These are phyloP conservation scores for Oryza glaberrima DNA, from an alignment of 176 grass and related monocot genomes.

Conservation along the genomic window DNA sequence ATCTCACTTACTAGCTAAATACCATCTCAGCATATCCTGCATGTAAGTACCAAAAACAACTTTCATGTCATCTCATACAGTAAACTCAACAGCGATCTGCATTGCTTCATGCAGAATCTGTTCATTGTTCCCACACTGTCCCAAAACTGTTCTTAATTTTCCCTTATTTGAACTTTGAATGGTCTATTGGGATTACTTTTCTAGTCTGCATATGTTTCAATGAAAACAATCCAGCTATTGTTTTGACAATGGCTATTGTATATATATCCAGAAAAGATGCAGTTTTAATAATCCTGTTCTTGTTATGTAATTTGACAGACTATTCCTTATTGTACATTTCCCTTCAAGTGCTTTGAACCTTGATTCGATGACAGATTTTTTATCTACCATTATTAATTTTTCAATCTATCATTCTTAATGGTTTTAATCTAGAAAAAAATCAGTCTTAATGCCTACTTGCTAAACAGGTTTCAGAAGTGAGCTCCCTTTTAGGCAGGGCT, in stretches of 20 bases:
- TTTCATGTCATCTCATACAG: constrained; percentile 5
- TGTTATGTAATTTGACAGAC: constrained; percentile 4
- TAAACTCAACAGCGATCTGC: not conserved
- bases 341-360: constrained; percentile 8
- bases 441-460: constrained; percentile 12
- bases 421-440: too few relatives aligned
- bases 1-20: not conserved
- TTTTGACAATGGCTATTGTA: constrained; percentile 3
- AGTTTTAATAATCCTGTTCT: not conserved
- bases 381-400: constrained; percentile 23
- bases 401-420: too few relatives aligned
- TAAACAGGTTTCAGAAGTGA: constrained; percentile 84
- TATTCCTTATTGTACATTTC: not conserved
- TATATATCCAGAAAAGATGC: not conserved
- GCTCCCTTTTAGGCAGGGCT: constrained; percentile 82
- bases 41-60: not conserved
- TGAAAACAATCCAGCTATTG: not conserved
- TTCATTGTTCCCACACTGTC: not conserved
- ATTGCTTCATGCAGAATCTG: constrained; percentile 10
- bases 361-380: constrained; percentile 9
- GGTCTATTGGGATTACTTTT: not conserved
- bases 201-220: not conserved
- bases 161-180: not conserved
- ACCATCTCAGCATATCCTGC: not conserved
- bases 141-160: not conserved